These are phyloP conservation scores for Dendrobium nobile DNA, from an alignment of 106 monocot genomes.

Conservation along the genomic window DNA sequence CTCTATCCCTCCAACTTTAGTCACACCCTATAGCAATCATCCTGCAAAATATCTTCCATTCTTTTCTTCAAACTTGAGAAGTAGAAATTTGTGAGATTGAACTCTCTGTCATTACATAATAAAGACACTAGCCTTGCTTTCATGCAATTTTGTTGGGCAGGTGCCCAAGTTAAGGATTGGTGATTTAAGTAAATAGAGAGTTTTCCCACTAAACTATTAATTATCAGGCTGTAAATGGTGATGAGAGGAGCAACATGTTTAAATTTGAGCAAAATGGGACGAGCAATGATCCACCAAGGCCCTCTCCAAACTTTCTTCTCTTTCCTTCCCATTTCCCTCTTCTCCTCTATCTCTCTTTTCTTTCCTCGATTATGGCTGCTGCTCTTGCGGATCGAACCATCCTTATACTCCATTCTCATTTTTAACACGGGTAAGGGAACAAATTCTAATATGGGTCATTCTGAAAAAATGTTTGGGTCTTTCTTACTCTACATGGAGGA, in stretches of 20 bases:
- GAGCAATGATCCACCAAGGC: not conserved
- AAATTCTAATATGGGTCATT: not conserved
- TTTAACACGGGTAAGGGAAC: no score
- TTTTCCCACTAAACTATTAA: not conserved
- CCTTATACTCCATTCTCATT: not conserved
- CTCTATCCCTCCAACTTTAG: not conserved
- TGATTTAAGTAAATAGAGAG: not conserved
- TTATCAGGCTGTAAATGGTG: not conserved
- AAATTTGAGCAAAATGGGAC: not conserved
- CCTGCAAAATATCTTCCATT: not conserved
- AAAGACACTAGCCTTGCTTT: not conserved
- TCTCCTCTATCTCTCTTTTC: not conserved
- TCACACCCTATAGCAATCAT: not conserved
- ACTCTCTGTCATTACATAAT: not conserved
- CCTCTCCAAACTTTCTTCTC: no score
- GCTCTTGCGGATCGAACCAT: no score
- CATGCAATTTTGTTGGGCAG: not conserved
- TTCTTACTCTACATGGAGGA: not conserved
- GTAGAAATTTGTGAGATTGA: no score
- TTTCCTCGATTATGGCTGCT: not conserved
- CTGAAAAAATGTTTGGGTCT: not conserved
- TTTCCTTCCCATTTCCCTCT: no score
- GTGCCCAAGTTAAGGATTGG: not conserved
- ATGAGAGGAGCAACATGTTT: not conserved
- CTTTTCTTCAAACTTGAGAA: not conserved